Evolutionary conservation across 352 stramenopile genomes (phyloP).

Genomic region (Plasmopara halstedii): DNA sequence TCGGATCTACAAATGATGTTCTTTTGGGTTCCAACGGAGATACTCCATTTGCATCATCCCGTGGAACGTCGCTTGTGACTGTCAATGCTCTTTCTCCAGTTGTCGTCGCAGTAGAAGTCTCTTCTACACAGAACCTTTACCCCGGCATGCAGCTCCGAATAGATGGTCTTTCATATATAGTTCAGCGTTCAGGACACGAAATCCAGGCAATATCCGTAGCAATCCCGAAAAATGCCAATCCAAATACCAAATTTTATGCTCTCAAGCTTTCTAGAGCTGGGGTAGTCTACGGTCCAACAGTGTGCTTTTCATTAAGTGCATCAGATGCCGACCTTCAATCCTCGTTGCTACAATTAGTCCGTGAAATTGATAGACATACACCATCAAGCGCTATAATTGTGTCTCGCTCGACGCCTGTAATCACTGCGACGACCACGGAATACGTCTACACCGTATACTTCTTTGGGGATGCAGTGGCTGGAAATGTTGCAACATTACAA

Average conservation of each 20-base stretch:
- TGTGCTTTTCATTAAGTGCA: constrained; percentile 33
- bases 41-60: constrained; percentile 35
- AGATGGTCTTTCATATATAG: constrained; percentile 77
- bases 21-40: constrained; percentile 60
- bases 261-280: constrained; percentile 36
- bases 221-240: constrained; percentile 19
- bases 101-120: constrained; percentile 18
- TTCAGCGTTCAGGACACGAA: constrained; percentile 86
- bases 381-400: constrained; percentile 36
- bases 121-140: constrained; percentile 50
- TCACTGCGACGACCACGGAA: constrained; percentile 21
- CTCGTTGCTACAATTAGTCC: constrained; percentile 1
- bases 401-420: constrained; percentile 30
- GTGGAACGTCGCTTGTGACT: constrained; percentile 38
- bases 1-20: constrained; percentile 34
- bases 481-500: constrained; percentile 61
- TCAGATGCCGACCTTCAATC: constrained; percentile 1
- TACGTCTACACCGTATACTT: constrained; percentile 94
- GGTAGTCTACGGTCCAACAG: constrained; percentile 9
- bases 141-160: constrained; percentile 85
- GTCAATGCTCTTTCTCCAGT: constrained; percentile 44
- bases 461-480: constrained; percentile 59
- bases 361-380: constrained; percentile 16
- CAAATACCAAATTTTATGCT: constrained; percentile 20
- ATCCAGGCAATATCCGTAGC: constrained; percentile 73